Conservation (phyloP, 441 rosid species). For the Euphorbia schlechtendalii region DNA sequence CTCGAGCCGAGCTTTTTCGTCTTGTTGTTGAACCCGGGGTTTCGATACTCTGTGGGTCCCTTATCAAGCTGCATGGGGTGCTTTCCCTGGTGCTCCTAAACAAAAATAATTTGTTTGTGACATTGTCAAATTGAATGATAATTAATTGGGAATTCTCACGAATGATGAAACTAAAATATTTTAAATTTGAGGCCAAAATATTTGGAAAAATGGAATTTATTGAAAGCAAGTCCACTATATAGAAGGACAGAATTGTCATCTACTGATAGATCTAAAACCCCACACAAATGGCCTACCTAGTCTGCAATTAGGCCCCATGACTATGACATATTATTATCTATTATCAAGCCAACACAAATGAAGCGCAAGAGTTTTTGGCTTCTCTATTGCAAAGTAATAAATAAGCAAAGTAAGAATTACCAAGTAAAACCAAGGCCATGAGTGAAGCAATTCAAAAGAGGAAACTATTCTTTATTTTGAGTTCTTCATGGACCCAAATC, state of each 20-base stretch:
- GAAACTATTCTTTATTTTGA: background rate
- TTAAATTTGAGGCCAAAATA: too few species aligned
- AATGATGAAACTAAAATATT: background rate
- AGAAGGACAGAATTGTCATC: slow-evolving; percentile 24
- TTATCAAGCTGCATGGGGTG: slow-evolving; percentile 78
- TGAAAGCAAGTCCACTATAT: slow-evolving; percentile 17
- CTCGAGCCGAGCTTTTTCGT: slow-evolving; percentile 30
- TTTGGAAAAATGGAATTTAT: slow-evolving; percentile 6
- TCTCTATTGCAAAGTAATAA: slow-evolving; percentile 8
- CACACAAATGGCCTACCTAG: slow-evolving; percentile 22
- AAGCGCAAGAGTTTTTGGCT: slow-evolving; percentile 18
- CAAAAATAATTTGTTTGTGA: background rate
- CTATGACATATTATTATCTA: too few species aligned
- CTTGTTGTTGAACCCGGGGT: slow-evolving; percentile 66
- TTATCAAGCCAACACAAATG: too few species aligned
- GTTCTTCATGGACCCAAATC: slow-evolving; percentile 4
- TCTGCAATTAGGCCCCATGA: slow-evolving; percentile 43
- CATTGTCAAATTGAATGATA: background rate
- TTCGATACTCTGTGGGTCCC: slow-evolving; percentile 44
- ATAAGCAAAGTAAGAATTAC: background rate
- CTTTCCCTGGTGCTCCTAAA: slow-evolving; percentile 70
- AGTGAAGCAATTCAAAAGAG: slow-evolving; percentile 8
- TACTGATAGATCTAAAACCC: slow-evolving; percentile 23
- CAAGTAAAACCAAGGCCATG: background rate
- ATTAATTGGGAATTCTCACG: background rate